A percentile compares a stretch with the other conserved stretches of the same genome.
Conservation (phyloP, 208 protist genomes). For the Leishmania turanica region DNA sequence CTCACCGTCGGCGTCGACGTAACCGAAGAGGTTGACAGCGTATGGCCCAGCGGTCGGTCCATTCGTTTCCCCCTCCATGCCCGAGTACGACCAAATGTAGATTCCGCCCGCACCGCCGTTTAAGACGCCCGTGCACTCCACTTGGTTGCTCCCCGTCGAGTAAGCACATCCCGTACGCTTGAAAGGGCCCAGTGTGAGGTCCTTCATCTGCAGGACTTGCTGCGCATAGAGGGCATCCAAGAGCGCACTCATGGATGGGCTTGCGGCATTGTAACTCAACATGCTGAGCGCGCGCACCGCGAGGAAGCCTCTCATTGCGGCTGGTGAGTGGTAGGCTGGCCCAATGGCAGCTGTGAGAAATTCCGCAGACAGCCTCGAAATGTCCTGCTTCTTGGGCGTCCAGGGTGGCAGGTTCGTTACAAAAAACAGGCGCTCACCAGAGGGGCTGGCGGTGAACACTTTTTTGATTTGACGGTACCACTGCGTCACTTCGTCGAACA, state of each 20-base stretch:
- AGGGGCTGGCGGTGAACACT: not conserved
- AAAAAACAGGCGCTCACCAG: constrained; percentile 6
- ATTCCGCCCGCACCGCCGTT: constrained; percentile 12
- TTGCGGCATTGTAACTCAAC: constrained; percentile 4
- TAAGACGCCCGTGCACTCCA: constrained; percentile 2
- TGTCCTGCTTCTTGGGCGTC: not conserved
- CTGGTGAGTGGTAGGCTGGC: constrained; percentile 2
- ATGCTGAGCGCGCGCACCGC: constrained; percentile 21
- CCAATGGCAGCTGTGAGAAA: constrained; percentile 1
- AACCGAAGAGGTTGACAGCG: not conserved
- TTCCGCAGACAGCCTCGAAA: not conserved
- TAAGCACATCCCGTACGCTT: constrained; percentile 10
- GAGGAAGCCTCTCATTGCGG: constrained; percentile 19
- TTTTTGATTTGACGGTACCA: not conserved
- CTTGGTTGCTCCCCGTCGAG: not conserved
- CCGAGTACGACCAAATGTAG: constrained; percentile 10
- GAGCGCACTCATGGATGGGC: not conserved
- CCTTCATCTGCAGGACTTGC: constrained; percentile 11
- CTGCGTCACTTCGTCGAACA: constrained; percentile 21
- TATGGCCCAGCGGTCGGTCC: constrained; percentile 7
- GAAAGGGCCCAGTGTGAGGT: constrained; percentile 18
- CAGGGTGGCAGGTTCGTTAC: constrained; percentile 26
- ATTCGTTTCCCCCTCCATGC: not conserved
- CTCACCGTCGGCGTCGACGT: not conserved
- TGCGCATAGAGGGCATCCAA: constrained; percentile 3